Base-by-base conservation (phyloP, 2,329 filamentous ascomycete genomes). In the Aspergillus sp. region DNA sequence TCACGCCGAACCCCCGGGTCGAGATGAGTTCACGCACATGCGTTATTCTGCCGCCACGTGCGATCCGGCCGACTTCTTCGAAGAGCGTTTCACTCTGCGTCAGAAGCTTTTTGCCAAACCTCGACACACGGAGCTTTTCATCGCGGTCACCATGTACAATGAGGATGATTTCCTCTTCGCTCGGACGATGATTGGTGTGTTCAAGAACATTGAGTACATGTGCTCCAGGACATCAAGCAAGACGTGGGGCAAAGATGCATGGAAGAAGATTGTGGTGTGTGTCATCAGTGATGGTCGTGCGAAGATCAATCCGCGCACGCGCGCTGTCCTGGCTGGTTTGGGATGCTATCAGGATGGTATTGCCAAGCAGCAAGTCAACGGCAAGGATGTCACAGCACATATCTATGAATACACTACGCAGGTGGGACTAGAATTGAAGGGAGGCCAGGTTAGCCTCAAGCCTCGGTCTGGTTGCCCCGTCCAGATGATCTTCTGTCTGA, bases 241-340 rank as follows among this genome's bases (percentile, higher is more conserved):
- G 80, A 98, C 94, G 0, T 99, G 95, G 95, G 95, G 95, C 66
- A 95, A 96, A 76, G 92, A 96, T 70, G 93, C 94, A 4, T 99
- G 95, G 95, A 98, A 99, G 82, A 99, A 99, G 83, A 98, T 99
- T 70, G 95, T 99, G 8, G 95, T 99, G 10, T 98, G 94, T 75
- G 88, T 99, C 48, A 95, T 99, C 66, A 97, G 92, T 70, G 95
- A 99, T 71, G 95, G 95, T 62, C 92, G 95, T 86, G 90, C 89
- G 62, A 97, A 97, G 82, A 99, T 99, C 81, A 97, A 98, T 76
- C 87, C 91, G 2, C 84, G 95, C 65, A 99, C 95, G 2, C 88
- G 90, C 71, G 92, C 94, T 36, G 87, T 98, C 17, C 80, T 99
- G 54, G 93, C 95, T 19, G 95, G 89, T 78, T 88, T 99, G 83